These are phyloP conservation scores for Cryptosporidium ubiquitum DNA, from an alignment of 169 alveolate genomes.

Conservation along the genomic window DNA sequence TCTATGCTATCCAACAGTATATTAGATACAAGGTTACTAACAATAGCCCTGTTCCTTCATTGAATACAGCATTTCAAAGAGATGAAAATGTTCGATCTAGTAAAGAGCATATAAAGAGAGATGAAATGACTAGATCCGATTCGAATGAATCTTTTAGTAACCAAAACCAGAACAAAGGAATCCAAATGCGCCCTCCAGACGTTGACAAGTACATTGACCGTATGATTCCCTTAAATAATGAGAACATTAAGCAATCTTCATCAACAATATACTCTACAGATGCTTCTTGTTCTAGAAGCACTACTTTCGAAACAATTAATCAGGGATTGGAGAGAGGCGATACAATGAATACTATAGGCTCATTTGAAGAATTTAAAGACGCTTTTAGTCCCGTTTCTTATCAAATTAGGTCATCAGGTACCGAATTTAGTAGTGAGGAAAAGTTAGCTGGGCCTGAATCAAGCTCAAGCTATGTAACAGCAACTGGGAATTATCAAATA, in stretches of 20 bases:
- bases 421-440: neutral
- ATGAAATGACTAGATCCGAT: neutral
- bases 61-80: neutral
- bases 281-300: constrained; percentile 49
- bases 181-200: constrained; percentile 68
- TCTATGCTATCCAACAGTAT: constrained; percentile 62
- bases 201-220: constrained; percentile 66
- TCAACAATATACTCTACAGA: constrained; percentile 19
- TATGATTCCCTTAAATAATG: constrained; percentile 55
- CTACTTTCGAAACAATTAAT: constrained; percentile 45
- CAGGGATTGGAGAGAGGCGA: constrained; percentile 30
- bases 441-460: neutral
- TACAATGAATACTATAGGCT: neutral
- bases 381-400: neutral
- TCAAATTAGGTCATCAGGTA: neutral
- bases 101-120: neutral
- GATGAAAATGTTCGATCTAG: neutral
- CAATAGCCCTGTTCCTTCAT: neutral
- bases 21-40: constrained; percentile 24
- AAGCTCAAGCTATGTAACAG: neutral
- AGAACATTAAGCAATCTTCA: neutral
- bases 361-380: constrained; percentile 34
- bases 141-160: neutral
- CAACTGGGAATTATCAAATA: neutral
- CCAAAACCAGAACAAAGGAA: constrained; percentile 4